Evolutionary conservation across 352 stramenopile genomes (phyloP), one percentile per base, ranked within the genome.

Genomic region (Pythium diclinum): DNA sequence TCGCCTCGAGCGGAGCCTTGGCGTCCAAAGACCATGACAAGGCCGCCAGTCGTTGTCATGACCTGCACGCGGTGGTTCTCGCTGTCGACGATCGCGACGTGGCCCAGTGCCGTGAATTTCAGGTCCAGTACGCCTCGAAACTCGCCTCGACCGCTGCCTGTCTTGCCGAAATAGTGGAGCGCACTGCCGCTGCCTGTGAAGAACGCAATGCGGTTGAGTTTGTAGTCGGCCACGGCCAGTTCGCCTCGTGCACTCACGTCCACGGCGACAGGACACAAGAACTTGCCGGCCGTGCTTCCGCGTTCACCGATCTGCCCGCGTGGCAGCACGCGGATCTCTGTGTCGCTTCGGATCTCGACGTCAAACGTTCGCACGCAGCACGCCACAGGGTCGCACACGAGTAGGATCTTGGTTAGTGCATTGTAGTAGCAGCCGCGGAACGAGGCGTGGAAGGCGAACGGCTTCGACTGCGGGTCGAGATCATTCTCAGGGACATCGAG

Each of bases 11-110:
- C 60, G 48, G 56, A 73, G 6, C 82, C 82, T 6, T 76, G 65
- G 1, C 44, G 58, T 3, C 81, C 81, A 44, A 88, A 51, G 0
- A 77, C 58, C 1, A 73, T 38, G 1, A 88, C 67, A 16, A 87
- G 23, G 3, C 59, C 63, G 0, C 81, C 81, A 1, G 76, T 82
- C 2, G 65, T 59, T 8, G 79, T 87, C 53, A 87, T 71, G 10
- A 88, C 65, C 56, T 88, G 76, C 25, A 89, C 59, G 4, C 76
- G 79, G 54, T 88, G 79, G 51, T 88, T 91, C 6, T 72, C 79
- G 36, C 68, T 62, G 60, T 91, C 82, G 14, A 71, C 74, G 42
- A 87, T 69, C 2, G 81, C 79, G 11, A 87, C 23, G 44, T 83
- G 71, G n/a, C 79, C 82, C 19, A 81, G 56, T 6, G 56, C 56